These are phyloP conservation scores for Tanacetum coccineum DNA, from an alignment of 129 eudicot species.

Conservation along the genomic window DNA sequence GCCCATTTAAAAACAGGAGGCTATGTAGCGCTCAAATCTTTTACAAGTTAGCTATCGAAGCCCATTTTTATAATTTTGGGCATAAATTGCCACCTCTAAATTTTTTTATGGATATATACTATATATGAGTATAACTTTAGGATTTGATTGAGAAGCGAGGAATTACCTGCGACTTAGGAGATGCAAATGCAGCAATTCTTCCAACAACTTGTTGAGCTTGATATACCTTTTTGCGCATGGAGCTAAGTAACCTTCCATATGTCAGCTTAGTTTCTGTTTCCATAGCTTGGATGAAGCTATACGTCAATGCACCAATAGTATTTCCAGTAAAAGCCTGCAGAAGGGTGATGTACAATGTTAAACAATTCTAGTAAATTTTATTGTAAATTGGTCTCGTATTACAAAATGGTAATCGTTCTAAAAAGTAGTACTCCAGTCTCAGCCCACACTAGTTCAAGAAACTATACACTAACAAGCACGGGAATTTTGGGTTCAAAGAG, in stretches of 20 bases:
- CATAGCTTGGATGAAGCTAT: slow-evolving; percentile 49
- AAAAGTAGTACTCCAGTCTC: no score
- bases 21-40: no score
- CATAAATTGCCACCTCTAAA: no score
- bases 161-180: slow-evolving; percentile 40
- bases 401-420: no score
- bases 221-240: slow-evolving; percentile 37
- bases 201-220: slow-evolving; percentile 37
- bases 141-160: not conserved
- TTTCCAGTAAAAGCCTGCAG: slow-evolving; percentile 52
- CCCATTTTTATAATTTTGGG: no score
- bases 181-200: slow-evolving; percentile 21
- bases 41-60: no score
- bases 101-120: not conserved
- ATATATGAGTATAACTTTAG: not conserved
- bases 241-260: slow-evolving; percentile 41
- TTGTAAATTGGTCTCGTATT: no score
- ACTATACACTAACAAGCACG: no score
- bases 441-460: no score
- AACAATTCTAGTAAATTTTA: not conserved
- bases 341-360: slow-evolving; percentile 1
- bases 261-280: slow-evolving; percentile 41
- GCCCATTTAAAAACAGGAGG: no score
- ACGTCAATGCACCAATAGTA: slow-evolving; percentile 58
- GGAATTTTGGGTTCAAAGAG: no score